Base-by-base conservation (phyloP, 306 rosid genomes). In the Ormosia emarginata region DNA sequence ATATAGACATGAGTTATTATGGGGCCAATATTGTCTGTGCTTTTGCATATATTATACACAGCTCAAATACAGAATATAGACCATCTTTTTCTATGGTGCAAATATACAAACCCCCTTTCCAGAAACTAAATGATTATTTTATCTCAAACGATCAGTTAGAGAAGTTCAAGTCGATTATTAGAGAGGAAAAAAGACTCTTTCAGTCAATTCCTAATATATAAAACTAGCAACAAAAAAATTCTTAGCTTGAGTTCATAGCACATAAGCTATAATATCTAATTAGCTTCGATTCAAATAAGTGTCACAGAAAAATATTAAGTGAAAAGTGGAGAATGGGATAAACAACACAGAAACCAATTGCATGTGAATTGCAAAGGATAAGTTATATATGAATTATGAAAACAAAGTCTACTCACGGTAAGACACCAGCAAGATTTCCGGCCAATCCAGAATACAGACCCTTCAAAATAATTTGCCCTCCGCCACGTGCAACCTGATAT, bases 371-470 rank as follows among this genome's bases (percentile, higher is more conserved):
- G 52, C 39, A 71, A 61, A 59, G 24, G 75, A 40, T 4, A 57
- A 29, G 43, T 2, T 67, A 58, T 18, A 30, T 44, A 55, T 57
- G 15, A 49, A 49, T 13, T 6, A 11, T 49, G 75, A 33, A 74
- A 74, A 62, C 15, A 72, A 66, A 67, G 80, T 78, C 59, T 62
- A 90, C 96, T 86, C 91, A 95, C 99, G 98, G 98, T 76, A 95
- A 88, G 86, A 92, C 98, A 79, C 99, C 99, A 61, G 83, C 99
- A 68, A 95, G 75, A 82, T 95, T 95, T 85, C 96, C 99, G 6
- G 88, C 87, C 92, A 95, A 85, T 82, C 99, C 99, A 70, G 99
- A 90, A 85, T 93, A 95, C 74, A 95, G 90, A 67, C 99, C 98
- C 87, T 90, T 90, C 83, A 92, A 85, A 81, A 79, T 87, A 74